Evolutionary conservation across 2,329 filamentous ascomycete species (phyloP), one percentile per base, ranked within the genome.

Genomic region (Diaporthe vaccinii): DNA sequence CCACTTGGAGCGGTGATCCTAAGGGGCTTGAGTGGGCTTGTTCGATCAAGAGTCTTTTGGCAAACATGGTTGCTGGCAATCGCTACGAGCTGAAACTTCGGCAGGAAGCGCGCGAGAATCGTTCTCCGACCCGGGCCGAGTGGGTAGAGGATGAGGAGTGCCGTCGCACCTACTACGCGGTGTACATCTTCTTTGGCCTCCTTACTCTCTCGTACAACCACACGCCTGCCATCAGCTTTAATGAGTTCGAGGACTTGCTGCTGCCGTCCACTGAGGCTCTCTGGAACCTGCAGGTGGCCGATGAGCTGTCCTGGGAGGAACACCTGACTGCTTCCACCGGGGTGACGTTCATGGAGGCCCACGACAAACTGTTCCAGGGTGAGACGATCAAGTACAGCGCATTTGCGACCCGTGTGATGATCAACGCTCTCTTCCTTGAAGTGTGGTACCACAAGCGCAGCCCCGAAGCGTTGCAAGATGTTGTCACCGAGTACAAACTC

Each of bases 371-470:
- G 5, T 98, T 98, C 88, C 95, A 98, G 83, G 97, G 96, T 78
- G 95, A 98, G 82, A 91, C 91, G 75, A 91, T 96, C 70, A 93
- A 93, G 80, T 99, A 98, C 88, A 98, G 96, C 82, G 96, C 96
- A 1, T 99, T 98, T 83, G 96, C 96, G 7, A 98, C 97, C 15
- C 95, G 97, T 77, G 95, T 98, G 78, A 97, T 99, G 95, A 98
- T 98, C 89, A 99, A 98, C 82, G 96, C 97, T 15, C 89, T 99
- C 78, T 99, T 98, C 89, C 90, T 99, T 67, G 97, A 98, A 84
- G 96, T 98, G 3, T 99, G 97, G 97, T 98, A 98, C 82, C 95
- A 98, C 87, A 98, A 98, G 90, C 94, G 97, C 82, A 98, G 95
- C 84, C 96, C 96, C n/a, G 96, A 98, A 83, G 96, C 96, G 69